phyloP scores from a whole-genome alignment of 208 protist genomes.

The Phytomonas sp. region DNA sequence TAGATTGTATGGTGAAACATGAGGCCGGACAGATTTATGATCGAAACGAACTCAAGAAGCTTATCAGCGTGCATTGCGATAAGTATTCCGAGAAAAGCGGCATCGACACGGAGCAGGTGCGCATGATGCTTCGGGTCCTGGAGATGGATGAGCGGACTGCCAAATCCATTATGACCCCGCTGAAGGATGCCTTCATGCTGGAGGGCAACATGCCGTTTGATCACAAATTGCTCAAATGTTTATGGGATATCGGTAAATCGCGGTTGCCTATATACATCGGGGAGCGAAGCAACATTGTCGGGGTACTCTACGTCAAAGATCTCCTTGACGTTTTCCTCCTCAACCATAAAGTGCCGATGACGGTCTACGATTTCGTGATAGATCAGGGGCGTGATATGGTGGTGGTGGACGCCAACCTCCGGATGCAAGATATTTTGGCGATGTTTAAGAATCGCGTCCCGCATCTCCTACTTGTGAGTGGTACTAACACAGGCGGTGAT shows the following conservation, averaged over 20 bases:
- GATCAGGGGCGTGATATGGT: constrained; percentile 49
- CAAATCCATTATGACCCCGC: constrained; percentile 40
- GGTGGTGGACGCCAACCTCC: constrained; percentile 28
- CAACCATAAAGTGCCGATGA: constrained; percentile 22
- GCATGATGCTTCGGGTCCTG: constrained; percentile 71
- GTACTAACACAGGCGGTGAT: not conserved
- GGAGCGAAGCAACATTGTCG: constrained; percentile 34
- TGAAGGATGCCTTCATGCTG: constrained; percentile 47
- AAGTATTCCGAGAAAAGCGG: constrained; percentile 63
- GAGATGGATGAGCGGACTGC: constrained; percentile 56
- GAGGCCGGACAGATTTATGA: constrained; percentile 74
- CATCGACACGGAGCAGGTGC: constrained; percentile 52
- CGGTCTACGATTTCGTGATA: constrained; percentile 42
- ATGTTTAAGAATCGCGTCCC: constrained; percentile 45
- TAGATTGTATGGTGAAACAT: constrained; percentile 63
- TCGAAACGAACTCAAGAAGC: constrained; percentile 64
- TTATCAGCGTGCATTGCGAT: constrained; percentile 65
- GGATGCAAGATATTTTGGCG: constrained; percentile 41
- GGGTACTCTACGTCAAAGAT: constrained; percentile 70
- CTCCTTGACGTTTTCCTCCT: constrained; percentile 39
- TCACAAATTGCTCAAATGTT: constrained; percentile 26
- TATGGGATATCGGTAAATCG: constrained; percentile 70
- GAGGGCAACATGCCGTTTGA: constrained; percentile 26
- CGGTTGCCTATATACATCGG: constrained; percentile 60
- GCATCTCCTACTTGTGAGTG: constrained; percentile 58